These are phyloP conservation scores for Cicer arietinum DNA, from an alignment of 306 rosid species.

Conservation along the genomic window DNA sequence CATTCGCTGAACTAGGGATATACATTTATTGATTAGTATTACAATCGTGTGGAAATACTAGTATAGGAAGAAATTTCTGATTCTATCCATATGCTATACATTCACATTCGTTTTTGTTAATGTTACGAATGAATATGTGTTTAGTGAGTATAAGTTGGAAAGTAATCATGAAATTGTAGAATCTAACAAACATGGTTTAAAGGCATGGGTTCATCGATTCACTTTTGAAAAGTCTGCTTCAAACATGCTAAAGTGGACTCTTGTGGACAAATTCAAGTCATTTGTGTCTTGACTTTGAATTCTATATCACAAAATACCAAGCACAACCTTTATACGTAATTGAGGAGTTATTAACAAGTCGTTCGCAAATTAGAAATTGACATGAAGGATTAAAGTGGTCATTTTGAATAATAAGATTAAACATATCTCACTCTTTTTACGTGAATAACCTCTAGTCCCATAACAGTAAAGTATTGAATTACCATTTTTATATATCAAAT, in stretches of 20 bases:
- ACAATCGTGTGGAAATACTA: conserved; percentile 25
- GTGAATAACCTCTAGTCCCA: too few species aligned
- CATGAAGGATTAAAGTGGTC: neutral
- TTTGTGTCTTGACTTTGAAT: conserved; percentile 40
- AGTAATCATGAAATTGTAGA: conserved; percentile 26
- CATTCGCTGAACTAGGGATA: neutral
- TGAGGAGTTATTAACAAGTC: neutral
- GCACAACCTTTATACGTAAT: conserved; percentile 12
- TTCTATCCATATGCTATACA: conserved; percentile 1
- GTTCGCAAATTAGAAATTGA: neutral
- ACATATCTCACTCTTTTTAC: too few species aligned
- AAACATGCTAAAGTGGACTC: neutral
- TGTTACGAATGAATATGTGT: conserved; percentile 3
- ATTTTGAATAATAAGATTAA: conserved; percentile 16
- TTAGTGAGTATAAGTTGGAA: neutral
- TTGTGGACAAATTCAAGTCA: conserved; percentile 30
- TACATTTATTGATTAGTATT: conserved; percentile 3
- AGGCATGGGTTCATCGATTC: conserved; percentile 27
- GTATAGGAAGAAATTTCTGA: conserved; percentile 21
- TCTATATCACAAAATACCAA: neutral
- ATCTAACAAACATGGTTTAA: neutral
- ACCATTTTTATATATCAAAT: too few species aligned
- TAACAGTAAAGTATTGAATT: too few species aligned
- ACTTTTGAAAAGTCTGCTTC: conserved; percentile 33
- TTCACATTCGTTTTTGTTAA: conserved; percentile 28